Evolutionary conservation across 2,329 filamentous ascomycete species (phyloP).

Genomic region (Aspergillus piperis): DNA sequence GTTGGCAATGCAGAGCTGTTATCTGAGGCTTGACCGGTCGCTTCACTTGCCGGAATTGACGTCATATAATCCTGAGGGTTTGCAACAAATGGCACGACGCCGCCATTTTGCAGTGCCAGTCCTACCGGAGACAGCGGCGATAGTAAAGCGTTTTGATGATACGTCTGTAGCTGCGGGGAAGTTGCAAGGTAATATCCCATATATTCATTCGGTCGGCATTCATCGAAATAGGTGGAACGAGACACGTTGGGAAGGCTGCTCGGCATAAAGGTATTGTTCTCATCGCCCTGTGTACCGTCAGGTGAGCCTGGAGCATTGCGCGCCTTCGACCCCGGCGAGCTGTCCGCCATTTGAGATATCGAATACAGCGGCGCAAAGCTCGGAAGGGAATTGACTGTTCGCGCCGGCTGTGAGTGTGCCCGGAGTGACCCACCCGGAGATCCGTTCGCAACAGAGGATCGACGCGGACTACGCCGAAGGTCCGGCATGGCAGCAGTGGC

Average conservation of each 20-base stretch:
- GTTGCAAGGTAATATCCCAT: constrained; percentile 50
- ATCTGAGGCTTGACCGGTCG: constrained; percentile 26
- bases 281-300: constrained; percentile 36
- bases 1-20: constrained; percentile 23
- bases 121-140: constrained; percentile 43
- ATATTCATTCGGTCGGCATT: constrained; percentile 45
- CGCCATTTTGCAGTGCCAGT: constrained; percentile 42
- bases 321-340: constrained; percentile 32
- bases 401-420: constrained; percentile 55
- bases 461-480: constrained; percentile 46
- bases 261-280: constrained; percentile 32
- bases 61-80: constrained; percentile 39
- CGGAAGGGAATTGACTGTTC: constrained; percentile 42
- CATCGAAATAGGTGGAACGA: constrained; percentile 38
- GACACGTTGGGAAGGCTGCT: constrained; percentile 39
- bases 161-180: constrained; percentile 45
- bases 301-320: constrained; percentile 36
- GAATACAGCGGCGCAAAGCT: constrained; percentile 37
- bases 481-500: constrained; percentile 43
- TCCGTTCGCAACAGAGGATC: constrained; percentile 47
- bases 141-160: constrained; percentile 42
- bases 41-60: constrained; percentile 28
- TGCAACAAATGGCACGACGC: constrained; percentile 34
- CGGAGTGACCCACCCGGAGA: constrained; percentile 46
- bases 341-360: constrained; percentile 32